A percentile compares a stretch with the other conserved stretches of the same genome.
phyloP scores from a whole-genome alignment of 73 alveolate species.

The Diophrys appendiculata region DNA sequence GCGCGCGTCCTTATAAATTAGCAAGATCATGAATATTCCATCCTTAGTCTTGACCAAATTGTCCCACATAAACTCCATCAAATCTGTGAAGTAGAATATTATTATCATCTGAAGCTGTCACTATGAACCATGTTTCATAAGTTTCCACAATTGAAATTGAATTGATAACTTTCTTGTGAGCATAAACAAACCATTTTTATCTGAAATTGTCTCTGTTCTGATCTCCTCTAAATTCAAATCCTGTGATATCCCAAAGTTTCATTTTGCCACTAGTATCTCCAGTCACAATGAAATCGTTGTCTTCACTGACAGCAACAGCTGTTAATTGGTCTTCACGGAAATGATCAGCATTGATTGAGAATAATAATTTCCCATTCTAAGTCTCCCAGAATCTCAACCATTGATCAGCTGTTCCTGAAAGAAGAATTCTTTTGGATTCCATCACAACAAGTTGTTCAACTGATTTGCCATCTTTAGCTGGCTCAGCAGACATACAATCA shows the following conservation, averaged over 20 bases:
- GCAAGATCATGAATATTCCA: constrained; percentile 36
- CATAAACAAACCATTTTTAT: constrained; percentile 60
- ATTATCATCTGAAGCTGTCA: constrained; percentile 52
- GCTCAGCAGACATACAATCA: constrained; percentile 36
- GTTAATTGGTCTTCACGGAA: constrained; percentile 43
- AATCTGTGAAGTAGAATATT: constrained; percentile 58
- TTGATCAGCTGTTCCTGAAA: constrained; percentile 56
- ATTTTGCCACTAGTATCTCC: constrained; percentile 61
- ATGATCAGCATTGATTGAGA: constrained; percentile 40
- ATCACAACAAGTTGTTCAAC: constrained; percentile 57
- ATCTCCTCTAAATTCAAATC: constrained; percentile 20
- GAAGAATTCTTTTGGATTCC: constrained; percentile 13
- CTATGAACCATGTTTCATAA: constrained; percentile 31
- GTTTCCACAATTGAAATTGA: constrained; percentile 46
- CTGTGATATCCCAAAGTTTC: constrained; percentile 38
- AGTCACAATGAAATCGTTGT: constrained; percentile 33
- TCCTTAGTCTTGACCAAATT: constrained; percentile 51
- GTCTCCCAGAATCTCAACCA: constrained; percentile 56
- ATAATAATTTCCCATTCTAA: constrained; percentile 22
- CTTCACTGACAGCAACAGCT: constrained; percentile 40
- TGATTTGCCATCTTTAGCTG: constrained; percentile 59
- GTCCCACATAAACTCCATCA: constrained; percentile 63
- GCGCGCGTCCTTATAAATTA: constrained; percentile 30
- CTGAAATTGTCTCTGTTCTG: constrained; percentile 19
- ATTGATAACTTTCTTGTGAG: constrained; percentile 53